Evolutionary conservation across 1,139 yeast species (phyloP).

Genomic region (Geotrichum bryndzae): DNA sequence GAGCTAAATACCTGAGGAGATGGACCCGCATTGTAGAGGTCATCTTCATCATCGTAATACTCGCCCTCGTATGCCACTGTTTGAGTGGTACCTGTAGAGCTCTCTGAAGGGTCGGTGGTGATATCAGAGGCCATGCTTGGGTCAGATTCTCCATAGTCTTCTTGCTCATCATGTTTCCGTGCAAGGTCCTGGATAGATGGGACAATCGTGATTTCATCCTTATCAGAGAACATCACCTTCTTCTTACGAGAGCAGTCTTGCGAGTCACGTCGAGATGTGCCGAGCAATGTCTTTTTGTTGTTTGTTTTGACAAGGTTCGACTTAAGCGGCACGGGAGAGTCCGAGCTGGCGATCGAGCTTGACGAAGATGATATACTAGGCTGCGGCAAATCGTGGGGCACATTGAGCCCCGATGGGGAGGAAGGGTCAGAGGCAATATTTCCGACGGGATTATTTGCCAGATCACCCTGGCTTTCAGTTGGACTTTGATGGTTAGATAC

Average conservation of each 20-base stretch:
- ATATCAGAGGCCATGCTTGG: background rate
- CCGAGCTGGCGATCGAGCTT: background rate
- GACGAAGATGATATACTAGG: background rate
- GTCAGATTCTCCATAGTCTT: slow-evolving; percentile 1
- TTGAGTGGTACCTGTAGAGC: background rate
- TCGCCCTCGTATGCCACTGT: background rate
- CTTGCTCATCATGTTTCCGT: slow-evolving; percentile 1
- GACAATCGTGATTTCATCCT: slow-evolving; percentile 17
- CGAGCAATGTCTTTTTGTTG: background rate
- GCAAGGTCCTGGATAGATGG: slow-evolving; percentile 13
- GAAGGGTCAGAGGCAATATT: background rate
- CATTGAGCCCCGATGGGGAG: background rate
- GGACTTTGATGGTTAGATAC: background rate
- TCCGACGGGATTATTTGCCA: background rate
- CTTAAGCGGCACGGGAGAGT: slow-evolving; percentile 18
- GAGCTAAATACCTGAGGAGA: slow-evolving; percentile 4
- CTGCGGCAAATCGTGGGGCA: background rate
- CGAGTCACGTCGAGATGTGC: background rate
- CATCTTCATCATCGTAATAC: slow-evolving; percentile 7
- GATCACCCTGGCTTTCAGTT: background rate
- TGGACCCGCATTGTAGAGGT: slow-evolving; percentile 10
- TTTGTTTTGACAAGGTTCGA: slow-evolving; percentile 20
- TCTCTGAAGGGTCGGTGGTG: background rate
- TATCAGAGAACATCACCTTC: slow-evolving; percentile 17
- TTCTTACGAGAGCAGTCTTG: slow-evolving; percentile 7